Evolutionary conservation across 2,329 filamentous ascomycete species (phyloP), one percentile per base, ranked within the genome.

Genomic region (Penicillium nordicum): DNA sequence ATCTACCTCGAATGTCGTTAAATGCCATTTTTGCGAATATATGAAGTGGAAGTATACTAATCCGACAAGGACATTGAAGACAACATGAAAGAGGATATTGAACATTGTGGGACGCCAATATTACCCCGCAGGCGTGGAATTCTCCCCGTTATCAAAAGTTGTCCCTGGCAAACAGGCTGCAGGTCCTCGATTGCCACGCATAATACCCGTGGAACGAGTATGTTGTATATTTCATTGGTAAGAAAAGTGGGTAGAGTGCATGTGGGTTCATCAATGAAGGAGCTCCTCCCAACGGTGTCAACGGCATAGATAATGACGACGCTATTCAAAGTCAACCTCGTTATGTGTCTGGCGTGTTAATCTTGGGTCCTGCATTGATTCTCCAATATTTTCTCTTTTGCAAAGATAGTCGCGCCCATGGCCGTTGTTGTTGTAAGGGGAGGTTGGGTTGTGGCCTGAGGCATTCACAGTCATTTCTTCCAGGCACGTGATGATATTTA

Each of bases 1-100:
- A 71, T 50, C 80, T 76, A 55, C 82, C 82, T 36, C 72, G 73
- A 57, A 86, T 73, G 43, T 79, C 74, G 60, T 82, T 81, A 45
- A 63, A 38, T 25, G 63, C 60, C 61, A 65, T 66, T 47, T 34
- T 47, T 37, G 11, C 16, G 23, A n/a, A 10, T 14, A 18, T 37
- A 14, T 8, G 32, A 27, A 37, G 16, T 37, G 6, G 10, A 48
- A 37, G 21, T 48, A 18, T 37, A 37, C 11, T 48, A 14, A 48
- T 37, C n/a, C 16, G 4, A 21, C 45, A 25, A 23, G 18, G 21
- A 27, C 21, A 27, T n/a, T 18, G 27, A 34, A 11, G 32, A 32
- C 16, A 7, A 5, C 14, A 23, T 32, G 11, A 2, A 18, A 32
- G 18, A 46, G 16, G 43, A 16, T 21, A 32, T 46, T 46, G 23